Percentiles rank a stretch among this genome's conserved stretches.
phyloP scores from a whole-genome alignment of 2,329 filamentous ascomycete species.

The Podosphaera fusca region DNA sequence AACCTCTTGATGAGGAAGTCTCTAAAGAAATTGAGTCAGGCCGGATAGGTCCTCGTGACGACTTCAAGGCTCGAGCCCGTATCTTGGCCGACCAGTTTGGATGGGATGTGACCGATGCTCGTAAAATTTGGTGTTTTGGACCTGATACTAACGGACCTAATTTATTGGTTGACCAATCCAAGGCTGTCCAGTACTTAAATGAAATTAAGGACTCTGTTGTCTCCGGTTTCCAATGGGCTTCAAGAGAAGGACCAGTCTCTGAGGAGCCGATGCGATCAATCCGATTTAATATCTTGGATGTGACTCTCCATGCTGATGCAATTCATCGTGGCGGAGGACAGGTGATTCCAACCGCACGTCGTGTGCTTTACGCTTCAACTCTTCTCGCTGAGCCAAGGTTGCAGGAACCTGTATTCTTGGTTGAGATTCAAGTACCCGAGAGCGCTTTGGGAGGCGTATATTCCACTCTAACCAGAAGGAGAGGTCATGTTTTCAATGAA shows the following conservation, averaged over 20 bases:
- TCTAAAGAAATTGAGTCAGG: slow-evolving; percentile 72
- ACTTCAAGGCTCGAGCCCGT: slow-evolving; percentile 97
- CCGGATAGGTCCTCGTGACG: slow-evolving; percentile 85
- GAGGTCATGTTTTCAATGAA: slow-evolving; percentile 98
- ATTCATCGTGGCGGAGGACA: slow-evolving; percentile 99
- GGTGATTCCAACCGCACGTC: slow-evolving; percentile 91
- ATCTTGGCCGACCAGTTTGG: slow-evolving; percentile 87
- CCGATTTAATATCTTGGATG: slow-evolving; percentile 99
- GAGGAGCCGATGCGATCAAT: slow-evolving; percentile 95
- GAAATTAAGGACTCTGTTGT: slow-evolving; percentile 99
- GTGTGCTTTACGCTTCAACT: slow-evolving; percentile 83
- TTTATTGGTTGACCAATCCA: slow-evolving; percentile 97
- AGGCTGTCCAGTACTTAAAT: slow-evolving; percentile 98
- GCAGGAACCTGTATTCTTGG: slow-evolving; percentile 93
- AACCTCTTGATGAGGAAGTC: slow-evolving; percentile 82
- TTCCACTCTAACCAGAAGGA: slow-evolving; percentile 87
- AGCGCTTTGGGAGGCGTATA: slow-evolving; percentile 99
- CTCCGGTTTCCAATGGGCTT: slow-evolving; percentile 99
- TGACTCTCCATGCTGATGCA: slow-evolving; percentile 96
- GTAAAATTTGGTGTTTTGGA: slow-evolving; percentile 99
- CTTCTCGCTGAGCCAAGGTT: slow-evolving; percentile 81
- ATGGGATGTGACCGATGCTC: slow-evolving; percentile 98
- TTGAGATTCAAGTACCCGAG: slow-evolving; percentile 98
- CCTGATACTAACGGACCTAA: slow-evolving; percentile 95
- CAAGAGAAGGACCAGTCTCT: slow-evolving; percentile 86